These are phyloP conservation scores for Phascolomyces articulosus DNA, from an alignment of 371 early-diverging fungal species.

Conservation along the genomic window DNA sequence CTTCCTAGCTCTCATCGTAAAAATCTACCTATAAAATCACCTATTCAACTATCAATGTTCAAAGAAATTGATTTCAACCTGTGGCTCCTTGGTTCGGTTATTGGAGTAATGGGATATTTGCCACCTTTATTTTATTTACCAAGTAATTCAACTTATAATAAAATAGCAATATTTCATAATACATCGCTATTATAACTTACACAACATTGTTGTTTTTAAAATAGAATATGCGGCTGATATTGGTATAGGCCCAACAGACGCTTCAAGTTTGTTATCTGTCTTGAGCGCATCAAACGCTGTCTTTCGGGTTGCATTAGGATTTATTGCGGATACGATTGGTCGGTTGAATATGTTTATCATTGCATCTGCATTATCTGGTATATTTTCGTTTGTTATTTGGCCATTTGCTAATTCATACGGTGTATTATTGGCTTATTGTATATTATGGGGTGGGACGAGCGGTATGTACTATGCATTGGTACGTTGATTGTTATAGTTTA, in stretches of 20 bases:
- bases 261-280: constrained; percentile 33
- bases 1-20: constrained; percentile 19
- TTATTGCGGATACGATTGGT: constrained; percentile 64
- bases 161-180: no score
- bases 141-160: constrained; percentile 26
- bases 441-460: constrained; percentile 48
- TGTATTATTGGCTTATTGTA: constrained; percentile 50
- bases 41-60: constrained; percentile 30
- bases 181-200: background rate
- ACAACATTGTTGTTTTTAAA: background rate
- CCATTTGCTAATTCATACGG: constrained; percentile 54
- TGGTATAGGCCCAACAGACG: constrained; percentile 23
- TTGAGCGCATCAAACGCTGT: constrained; percentile 49
- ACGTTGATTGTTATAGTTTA: no score
- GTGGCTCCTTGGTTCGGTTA: constrained; percentile 34
- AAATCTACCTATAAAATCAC: constrained; percentile 22
- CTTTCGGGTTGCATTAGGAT: constrained; percentile 69
- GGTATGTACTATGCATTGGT: constrained; percentile 39
- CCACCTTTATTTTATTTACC: constrained; percentile 38
- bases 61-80: constrained; percentile 29
- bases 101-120: constrained; percentile 37
- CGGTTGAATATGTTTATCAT: constrained; percentile 45
- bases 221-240: constrained; percentile 30
- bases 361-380: constrained; percentile 32
- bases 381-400: constrained; percentile 55